Base-by-base conservation (phyloP, 768 basidiomycete genomes). In the Paxillus involutus region DNA sequence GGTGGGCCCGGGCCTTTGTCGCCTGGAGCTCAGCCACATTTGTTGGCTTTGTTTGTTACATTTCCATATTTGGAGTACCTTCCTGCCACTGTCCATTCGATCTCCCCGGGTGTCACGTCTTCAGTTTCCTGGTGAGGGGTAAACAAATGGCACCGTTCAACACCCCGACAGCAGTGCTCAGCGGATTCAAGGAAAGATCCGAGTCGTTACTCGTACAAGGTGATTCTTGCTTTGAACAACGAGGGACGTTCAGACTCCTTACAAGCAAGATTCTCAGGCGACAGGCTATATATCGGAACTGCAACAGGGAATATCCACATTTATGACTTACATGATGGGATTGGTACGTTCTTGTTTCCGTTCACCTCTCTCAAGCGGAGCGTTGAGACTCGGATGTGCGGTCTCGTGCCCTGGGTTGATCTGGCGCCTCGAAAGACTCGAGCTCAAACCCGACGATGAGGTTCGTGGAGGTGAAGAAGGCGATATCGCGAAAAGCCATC, bases 401-500 rank as follows among this genome's bases (percentile, higher is more conserved):
- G 26, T 40, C 39, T n/a, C 8, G 8, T 40, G 39, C n/a, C 0
- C 12, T 12, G 32, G 39, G 41, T 45, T 6, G 47, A 44, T 37
- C 44, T 63, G n/a, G n/a, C n/a, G 47, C 26, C 26, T 26, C 26
- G 6, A 26, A 59, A 36, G 52, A 35, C 12, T 55, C 6, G 16
- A 51, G 35, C 35, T 26, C 26, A 26, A 26, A 26, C 1, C 4
- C 54, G 37, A 30, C 47, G 24, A 42, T 58, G 9, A 73, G 76
- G 37, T 69, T 83, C 2, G 72, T 86, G 4, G 89, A 91, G 62
- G 77, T 78, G 30, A 91, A 80, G 81, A 87, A 85, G 62, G 75
- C 71, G 12, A 66, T 93, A 33, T 77, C 83, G 26, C 75, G 82
- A 59, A 83, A 79, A 63, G 77, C 89, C 13, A 89, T 99, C 41